Conservation (phyloP, 306 rosid species). For the Benincasa hispida region DNA sequence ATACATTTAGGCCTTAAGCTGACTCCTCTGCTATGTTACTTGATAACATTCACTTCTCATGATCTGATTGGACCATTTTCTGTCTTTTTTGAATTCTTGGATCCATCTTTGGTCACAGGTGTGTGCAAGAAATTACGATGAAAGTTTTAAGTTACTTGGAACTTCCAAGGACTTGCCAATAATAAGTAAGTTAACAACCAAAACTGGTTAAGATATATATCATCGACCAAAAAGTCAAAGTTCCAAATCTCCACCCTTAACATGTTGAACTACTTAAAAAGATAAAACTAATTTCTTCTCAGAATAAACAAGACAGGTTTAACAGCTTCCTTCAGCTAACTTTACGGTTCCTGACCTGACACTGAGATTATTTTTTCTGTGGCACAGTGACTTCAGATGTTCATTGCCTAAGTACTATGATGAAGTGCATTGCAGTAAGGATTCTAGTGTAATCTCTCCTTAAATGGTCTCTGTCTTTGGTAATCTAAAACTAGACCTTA, state of each 20-base stretch:
- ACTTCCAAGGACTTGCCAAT: constrained; percentile 84
- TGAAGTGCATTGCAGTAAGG: constrained; percentile 96
- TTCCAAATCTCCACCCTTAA: background rate
- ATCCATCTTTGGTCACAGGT: constrained; percentile 33
- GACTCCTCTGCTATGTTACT: background rate
- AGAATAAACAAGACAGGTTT: background rate
- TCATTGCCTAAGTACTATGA: constrained; percentile 75
- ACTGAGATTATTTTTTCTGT: constrained; percentile 3
- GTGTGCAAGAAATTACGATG: constrained; percentile 31
- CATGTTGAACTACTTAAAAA: background rate
- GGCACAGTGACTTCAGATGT: constrained; percentile 63
- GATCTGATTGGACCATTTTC: background rate
- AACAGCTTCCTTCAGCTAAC: background rate
- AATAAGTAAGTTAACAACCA: constrained; percentile 55
- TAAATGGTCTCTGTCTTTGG: background rate
- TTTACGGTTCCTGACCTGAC: constrained; percentile 12
- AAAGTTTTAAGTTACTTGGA: constrained; percentile 69
- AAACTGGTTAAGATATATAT: background rate
- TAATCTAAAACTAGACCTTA: background rate
- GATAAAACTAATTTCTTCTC: background rate
- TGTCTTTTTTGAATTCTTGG: background rate
- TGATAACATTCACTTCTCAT: background rate
- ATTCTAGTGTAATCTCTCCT: background rate
- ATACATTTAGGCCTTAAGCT: background rate
- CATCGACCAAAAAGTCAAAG: background rate